Percentiles rank a stretch among this genome's conserved stretches.
Evolutionary conservation across 306 rosid genomes (phyloP).

Genomic region (Ceratonia siliqua): DNA sequence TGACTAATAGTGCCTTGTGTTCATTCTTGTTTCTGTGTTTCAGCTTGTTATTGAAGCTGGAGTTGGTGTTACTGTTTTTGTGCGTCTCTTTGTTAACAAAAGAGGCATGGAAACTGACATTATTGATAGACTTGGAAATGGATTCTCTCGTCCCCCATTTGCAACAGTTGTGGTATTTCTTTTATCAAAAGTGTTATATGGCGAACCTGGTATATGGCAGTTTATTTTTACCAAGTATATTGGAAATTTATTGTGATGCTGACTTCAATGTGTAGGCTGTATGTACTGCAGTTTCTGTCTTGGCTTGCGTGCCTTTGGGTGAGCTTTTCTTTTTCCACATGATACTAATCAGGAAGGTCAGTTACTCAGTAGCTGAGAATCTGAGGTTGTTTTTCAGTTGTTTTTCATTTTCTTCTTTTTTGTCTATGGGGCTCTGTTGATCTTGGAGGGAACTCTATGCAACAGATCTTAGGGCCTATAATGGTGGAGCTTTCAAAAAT

Average conservation of each 20-base stretch:
- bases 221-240: slow-evolving; percentile 15
- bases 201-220: slow-evolving; percentile 18
- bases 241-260: slow-evolving; percentile 37
- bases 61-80: slow-evolving; percentile 87
- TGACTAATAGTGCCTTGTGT: slow-evolving; percentile 24
- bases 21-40: slow-evolving; percentile 29
- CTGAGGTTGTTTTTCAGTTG: slow-evolving; percentile 43
- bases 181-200: slow-evolving; percentile 28
- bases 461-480: slow-evolving; percentile 24
- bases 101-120: slow-evolving; percentile 90
- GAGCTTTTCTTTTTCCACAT: slow-evolving; percentile 99
- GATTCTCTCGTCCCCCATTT: slow-evolving; percentile 92
- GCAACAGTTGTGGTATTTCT: slow-evolving; percentile 87
- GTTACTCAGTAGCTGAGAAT: slow-evolving; percentile 55
- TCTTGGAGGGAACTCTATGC: slow-evolving; percentile 15
- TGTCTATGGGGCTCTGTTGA: slow-evolving; percentile 10
- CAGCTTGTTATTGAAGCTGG: slow-evolving; percentile 95
- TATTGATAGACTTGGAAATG: slow-evolving; percentile 92
- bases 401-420: slow-evolving; percentile 30
- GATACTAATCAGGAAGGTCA: slow-evolving; percentile 94
- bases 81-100: slow-evolving; percentile 88
- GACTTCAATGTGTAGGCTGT: slow-evolving; percentile 60
- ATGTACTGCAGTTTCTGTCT: slow-evolving; percentile 86
- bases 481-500: slow-evolving; percentile 7
- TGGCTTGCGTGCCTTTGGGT: slow-evolving; percentile 90